Evolutionary conservation across 257 asterid species (phyloP), one percentile per base, ranked within the genome.

Genomic region (Craterostigma plantagineum): DNA sequence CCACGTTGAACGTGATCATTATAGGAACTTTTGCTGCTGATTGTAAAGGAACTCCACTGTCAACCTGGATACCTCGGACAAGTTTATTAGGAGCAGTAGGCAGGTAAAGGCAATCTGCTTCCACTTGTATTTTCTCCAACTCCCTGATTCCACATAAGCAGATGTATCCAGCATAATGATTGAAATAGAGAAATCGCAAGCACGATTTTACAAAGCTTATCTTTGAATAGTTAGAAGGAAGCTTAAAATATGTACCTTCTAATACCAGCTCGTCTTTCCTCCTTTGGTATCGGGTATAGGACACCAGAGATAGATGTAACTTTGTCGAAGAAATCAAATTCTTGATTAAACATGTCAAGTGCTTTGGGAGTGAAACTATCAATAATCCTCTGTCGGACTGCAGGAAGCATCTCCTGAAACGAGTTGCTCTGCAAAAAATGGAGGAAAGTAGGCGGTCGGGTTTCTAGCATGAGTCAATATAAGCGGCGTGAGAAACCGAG

Each of bases 21-120:
- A 90, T 90, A 50, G 99, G 99, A 55, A 90, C 99, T 71, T 83
- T 90, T 40, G 99, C 94, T n/a, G 99, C 99, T 59, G 99, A 90
- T 54, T 90, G 99, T 63, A 90, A 64, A 44, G 99, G 94, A 63
- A 83, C 71, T 55, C 99, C 99, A 67, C 99, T 90, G 53, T 90
- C 92, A 57, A 72, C 73, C 67, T 74, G 81, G 61, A 90, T 83
- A 52, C 99, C 91, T 51, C 80, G 71, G 51, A 83, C 94, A 45
- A 83, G 77, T 75, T 90, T 83, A 65, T 16, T 63, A 55, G 79
- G 83, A 48, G 92, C 99, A 58, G 95, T 83, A 67, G 99, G 99
- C 51, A 90, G 79, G 73, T 90, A 90, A 16, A 90, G 82, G 60
- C 77, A 93, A 65, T 90, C 87, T 68, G 95, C 95, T 16, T 72